These are phyloP conservation scores for Meira miltonrushii DNA, from an alignment of 1,284 basidiomycete genomes.

Conservation along the genomic window DNA sequence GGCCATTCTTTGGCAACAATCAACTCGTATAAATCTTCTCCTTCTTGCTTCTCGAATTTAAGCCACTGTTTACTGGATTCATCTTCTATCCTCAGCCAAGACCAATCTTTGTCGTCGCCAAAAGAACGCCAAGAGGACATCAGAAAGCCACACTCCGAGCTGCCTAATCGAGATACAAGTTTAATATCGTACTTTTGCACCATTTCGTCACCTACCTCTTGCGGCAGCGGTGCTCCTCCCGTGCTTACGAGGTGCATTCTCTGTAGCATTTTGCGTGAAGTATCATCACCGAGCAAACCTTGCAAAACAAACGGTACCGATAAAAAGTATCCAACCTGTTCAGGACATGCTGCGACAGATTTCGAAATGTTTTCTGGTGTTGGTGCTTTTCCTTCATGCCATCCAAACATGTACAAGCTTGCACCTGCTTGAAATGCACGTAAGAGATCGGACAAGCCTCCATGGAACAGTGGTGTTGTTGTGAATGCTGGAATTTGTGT, in stretches of 20 bases:
- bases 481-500: slow-evolving; percentile 51
- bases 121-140: slow-evolving; percentile 60
- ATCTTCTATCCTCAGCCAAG: slow-evolving; percentile 58
- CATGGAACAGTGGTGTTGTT: slow-evolving; percentile 56
- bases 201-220: slow-evolving; percentile 61
- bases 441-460: slow-evolving; percentile 55
- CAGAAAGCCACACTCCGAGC: slow-evolving; percentile 55
- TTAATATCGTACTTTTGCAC: slow-evolving; percentile 57
- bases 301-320: slow-evolving; percentile 57
- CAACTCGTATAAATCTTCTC: slow-evolving; percentile 20
- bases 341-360: slow-evolving; percentile 43
- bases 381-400: slow-evolving; percentile 29
- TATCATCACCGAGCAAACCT: slow-evolving; percentile 56
- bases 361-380: slow-evolving; percentile 47
- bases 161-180: slow-evolving; percentile 61
- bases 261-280: slow-evolving; percentile 56
- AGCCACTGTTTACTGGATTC: slow-evolving; percentile 19
- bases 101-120: slow-evolving; percentile 61
- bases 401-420: slow-evolving; percentile 11
- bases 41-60: slow-evolving; percentile 19
- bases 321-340: slow-evolving; percentile 39
- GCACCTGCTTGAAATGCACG: slow-evolving; percentile 53
- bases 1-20: slow-evolving; percentile 32
- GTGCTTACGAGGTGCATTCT: slow-evolving; percentile 59
- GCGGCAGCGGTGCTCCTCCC: slow-evolving; percentile 55